Conservation (phyloP, 2,329 filamentous ascomycete genomes). For the Penicillium janthinellum region DNA sequence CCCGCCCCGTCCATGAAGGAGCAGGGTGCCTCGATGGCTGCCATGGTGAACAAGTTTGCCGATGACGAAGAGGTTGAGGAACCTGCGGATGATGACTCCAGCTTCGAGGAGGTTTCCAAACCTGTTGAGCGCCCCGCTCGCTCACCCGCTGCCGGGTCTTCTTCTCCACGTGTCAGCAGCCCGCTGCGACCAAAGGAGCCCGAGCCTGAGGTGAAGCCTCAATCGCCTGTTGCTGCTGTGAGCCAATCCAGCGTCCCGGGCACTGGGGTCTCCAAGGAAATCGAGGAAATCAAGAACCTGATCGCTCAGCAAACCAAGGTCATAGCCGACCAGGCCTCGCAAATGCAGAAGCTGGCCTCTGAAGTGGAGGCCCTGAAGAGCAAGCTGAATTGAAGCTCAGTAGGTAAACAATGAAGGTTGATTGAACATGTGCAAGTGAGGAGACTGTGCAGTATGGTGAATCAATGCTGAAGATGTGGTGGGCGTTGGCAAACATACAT, state of each 20-base stretch:
- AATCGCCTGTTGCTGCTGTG: constrained; percentile 24
- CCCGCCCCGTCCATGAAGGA: constrained; percentile 74
- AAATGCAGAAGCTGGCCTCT: constrained; percentile 68
- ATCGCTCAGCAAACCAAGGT: constrained; percentile 76
- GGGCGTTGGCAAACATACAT: constrained; percentile 3
- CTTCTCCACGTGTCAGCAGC: constrained; percentile 34
- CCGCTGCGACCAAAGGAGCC: constrained; percentile 35
- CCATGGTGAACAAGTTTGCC: constrained; percentile 82
- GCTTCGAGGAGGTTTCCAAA: constrained; percentile 83
- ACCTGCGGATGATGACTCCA: constrained; percentile 66
- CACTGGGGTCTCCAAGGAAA: constrained; percentile 61
- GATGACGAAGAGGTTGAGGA: constrained; percentile 67
- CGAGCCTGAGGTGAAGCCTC: constrained; percentile 22
- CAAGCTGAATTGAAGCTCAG: constrained; percentile 57
- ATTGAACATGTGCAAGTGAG: constrained; percentile 6
- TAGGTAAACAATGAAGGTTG: background rate
- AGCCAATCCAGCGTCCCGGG: constrained; percentile 29
- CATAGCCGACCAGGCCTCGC: constrained; percentile 74
- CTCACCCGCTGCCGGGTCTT: constrained; percentile 26
- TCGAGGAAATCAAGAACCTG: constrained; percentile 75
- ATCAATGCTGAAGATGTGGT: background rate
- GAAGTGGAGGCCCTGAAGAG: constrained; percentile 83
- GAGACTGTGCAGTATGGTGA: constrained; percentile 9
- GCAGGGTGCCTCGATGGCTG: constrained; percentile 83
- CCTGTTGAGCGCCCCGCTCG: constrained; percentile 65